Evolutionary conservation across 768 basidiomycete species (phyloP).

Genomic region (Leccinellum luteum): DNA sequence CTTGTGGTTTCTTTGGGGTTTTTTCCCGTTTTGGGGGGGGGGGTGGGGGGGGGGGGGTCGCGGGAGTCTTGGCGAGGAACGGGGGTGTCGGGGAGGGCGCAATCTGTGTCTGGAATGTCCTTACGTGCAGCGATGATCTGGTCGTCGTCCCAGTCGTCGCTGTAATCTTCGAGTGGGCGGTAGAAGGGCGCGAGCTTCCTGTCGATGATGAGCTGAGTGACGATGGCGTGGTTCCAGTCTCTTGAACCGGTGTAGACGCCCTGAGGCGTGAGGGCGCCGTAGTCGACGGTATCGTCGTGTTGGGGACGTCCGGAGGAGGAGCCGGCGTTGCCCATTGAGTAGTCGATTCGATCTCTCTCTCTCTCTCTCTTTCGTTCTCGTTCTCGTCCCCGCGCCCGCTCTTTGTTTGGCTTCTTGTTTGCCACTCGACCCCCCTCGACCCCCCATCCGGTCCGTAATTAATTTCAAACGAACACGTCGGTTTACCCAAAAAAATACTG

Average conservation of each 20-base stretch:
- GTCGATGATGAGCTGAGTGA: slow-evolving; percentile 84
- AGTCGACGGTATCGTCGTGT: slow-evolving; percentile 84
- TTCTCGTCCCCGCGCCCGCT: slow-evolving; percentile 3
- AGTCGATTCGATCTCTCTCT: slow-evolving; percentile 1
- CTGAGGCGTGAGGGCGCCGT: slow-evolving; percentile 75
- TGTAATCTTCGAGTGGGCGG: slow-evolving; percentile 91
- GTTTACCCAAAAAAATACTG: background rate
- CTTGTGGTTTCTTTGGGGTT: no score
- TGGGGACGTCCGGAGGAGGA: slow-evolving; percentile 72
- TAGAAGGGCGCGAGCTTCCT: slow-evolving; percentile 95
- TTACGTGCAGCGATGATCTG: slow-evolving; percentile 80
- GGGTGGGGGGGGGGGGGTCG: no score
- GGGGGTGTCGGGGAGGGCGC: slow-evolving; percentile 36
- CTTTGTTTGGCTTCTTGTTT: slow-evolving; percentile 25
- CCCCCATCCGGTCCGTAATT: slow-evolving; percentile 1
- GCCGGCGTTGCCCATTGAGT: slow-evolving; percentile 75
- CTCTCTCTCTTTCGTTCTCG: background rate
- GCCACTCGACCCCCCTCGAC: slow-evolving; percentile 16
- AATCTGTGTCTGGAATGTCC: slow-evolving; percentile 55
- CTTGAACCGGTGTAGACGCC: slow-evolving; percentile 80
- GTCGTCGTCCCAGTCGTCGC: slow-evolving; percentile 85
- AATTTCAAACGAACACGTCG: background rate
- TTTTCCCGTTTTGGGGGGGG: no score
- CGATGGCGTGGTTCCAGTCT: slow-evolving; percentile 89
- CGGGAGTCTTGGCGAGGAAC: slow-evolving; percentile 35